A percentile compares a stretch with the other conserved stretches of the same genome.
Evolutionary conservation across 2,329 filamentous ascomycete species (phyloP).

Genomic region (Amauroascus niger): DNA sequence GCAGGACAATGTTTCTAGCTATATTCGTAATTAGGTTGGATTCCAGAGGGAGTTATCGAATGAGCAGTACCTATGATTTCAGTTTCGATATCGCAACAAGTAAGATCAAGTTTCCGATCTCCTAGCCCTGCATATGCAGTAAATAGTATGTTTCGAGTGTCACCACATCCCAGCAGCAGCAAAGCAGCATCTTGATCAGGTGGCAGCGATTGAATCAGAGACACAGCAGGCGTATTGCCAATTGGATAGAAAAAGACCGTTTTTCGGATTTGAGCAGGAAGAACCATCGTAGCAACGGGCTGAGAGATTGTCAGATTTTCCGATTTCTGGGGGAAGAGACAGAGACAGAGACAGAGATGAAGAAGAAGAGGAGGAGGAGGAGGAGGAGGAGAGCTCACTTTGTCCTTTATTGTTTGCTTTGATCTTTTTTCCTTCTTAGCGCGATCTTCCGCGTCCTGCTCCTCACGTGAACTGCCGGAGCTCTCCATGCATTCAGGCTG

Average conservation of each 20-base stretch:
- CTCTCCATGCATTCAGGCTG: too few relatives aligned
- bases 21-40: not conserved
- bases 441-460: too few relatives aligned
- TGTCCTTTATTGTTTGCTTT: too few relatives aligned
- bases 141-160: conserved; percentile 49
- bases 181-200: conserved; percentile 43
- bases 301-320: not conserved
- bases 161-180: conserved; percentile 48
- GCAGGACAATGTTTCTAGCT: conserved; percentile 49
- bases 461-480: too few relatives aligned
- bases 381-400: too few relatives aligned
- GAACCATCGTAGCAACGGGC: not conserved
- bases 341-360: too few relatives aligned
- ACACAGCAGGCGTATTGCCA: conserved; percentile 46
- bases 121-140: conserved; percentile 39
- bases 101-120: conserved; percentile 43
- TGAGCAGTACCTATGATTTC: conserved; percentile 40
- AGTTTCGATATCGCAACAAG: conserved; percentile 47
- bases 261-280: conserved; percentile 1
- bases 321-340: too few relatives aligned
- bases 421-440: too few relatives aligned
- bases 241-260: conserved; percentile 32
- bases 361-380: not conserved
- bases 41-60: not conserved
- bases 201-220: conserved; percentile 41